These are phyloP conservation scores for Pseudozyma hubeiensis DNA, from an alignment of 1,284 basidiomycete genomes.

Conservation along the genomic window DNA sequence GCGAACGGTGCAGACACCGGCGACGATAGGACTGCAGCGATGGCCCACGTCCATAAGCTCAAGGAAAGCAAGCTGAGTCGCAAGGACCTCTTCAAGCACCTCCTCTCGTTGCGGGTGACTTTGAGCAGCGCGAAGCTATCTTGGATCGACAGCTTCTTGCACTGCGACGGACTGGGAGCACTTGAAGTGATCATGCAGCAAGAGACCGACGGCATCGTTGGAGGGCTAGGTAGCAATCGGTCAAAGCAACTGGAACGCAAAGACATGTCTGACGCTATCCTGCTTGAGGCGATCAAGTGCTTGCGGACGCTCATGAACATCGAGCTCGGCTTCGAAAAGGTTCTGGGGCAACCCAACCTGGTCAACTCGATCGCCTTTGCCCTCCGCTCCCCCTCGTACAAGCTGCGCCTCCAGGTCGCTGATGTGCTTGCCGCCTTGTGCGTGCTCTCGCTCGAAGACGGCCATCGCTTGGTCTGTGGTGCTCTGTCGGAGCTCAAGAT, in stretches of 20 bases:
- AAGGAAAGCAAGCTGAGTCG: conserved; percentile 42
- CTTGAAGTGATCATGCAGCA: conserved; percentile 50
- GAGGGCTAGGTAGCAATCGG: conserved; percentile 13
- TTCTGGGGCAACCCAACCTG: conserved; percentile 76
- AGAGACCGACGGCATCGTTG: conserved; percentile 46
- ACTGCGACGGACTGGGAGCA: conserved; percentile 76
- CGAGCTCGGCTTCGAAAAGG: conserved; percentile 80
- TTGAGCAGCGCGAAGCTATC: conserved; percentile 82
- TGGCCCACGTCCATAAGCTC: conserved; percentile 34
- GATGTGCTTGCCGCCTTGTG: conserved; percentile 87
- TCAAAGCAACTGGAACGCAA: conserved; percentile 44
- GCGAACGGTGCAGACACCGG: conserved; percentile 9
- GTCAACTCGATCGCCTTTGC: conserved; percentile 81
- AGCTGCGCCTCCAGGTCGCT: conserved; percentile 78
- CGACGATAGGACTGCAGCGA: conserved; percentile 24
- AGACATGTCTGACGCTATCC: conserved; percentile 56
- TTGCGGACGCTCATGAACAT: conserved; percentile 85
- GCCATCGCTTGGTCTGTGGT: conserved; percentile 79
- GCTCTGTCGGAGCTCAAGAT: conserved; percentile 83
- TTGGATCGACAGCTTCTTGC: conserved; percentile 83
- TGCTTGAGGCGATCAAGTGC: conserved; percentile 75
- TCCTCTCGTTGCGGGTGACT: conserved; percentile 86
- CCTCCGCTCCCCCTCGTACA: conserved; percentile 75
- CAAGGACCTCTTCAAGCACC: conserved; percentile 74
- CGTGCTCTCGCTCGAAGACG: conserved; percentile 78